These are phyloP conservation scores for Senna siamea DNA, from an alignment of 306 rosid genomes.

Conservation along the genomic window DNA sequence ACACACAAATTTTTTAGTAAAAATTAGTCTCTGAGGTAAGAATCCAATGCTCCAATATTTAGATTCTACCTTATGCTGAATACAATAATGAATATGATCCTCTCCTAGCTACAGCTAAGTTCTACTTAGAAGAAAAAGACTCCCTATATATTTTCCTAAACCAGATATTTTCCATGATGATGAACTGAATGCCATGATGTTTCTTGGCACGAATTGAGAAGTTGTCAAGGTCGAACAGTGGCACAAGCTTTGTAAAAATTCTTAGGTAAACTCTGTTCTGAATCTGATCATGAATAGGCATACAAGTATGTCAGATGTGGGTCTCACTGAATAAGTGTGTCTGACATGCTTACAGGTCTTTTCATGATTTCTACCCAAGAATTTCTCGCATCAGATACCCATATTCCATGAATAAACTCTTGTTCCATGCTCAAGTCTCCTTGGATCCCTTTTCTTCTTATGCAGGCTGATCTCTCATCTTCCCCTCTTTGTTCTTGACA, in stretches of 20 bases:
- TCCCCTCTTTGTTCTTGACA: not conserved
- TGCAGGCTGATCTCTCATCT: constrained; percentile 24
- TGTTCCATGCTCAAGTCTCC: constrained; percentile 24
- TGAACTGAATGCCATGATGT: too few species aligned
- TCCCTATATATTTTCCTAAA: not conserved
- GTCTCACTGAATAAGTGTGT: not conserved
- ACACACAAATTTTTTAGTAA: constrained; percentile 47
- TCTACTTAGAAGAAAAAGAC: constrained; percentile 15
- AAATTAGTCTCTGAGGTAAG: constrained; percentile 36
- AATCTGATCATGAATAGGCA: not conserved
- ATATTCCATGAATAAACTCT: constrained; percentile 41
- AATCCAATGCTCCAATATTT: constrained; percentile 62
- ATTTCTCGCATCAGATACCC: not conserved
- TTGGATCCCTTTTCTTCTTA: constrained; percentile 26
- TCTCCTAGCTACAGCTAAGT: constrained; percentile 46
- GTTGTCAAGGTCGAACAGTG: too few species aligned
- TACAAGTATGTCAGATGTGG: constrained; percentile 10
- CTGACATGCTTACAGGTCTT: not conserved
- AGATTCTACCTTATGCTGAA: constrained; percentile 43
- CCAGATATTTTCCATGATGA: not conserved
- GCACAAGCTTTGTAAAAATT: constrained; percentile 30
- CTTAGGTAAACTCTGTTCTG: not conserved
- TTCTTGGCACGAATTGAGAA: too few species aligned
- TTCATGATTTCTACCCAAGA: constrained; percentile 6
- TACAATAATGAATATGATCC: constrained; percentile 39